Evolutionary conservation across 805 yeast species (phyloP).

Genomic region (Debaryomyces hansenii): DNA sequence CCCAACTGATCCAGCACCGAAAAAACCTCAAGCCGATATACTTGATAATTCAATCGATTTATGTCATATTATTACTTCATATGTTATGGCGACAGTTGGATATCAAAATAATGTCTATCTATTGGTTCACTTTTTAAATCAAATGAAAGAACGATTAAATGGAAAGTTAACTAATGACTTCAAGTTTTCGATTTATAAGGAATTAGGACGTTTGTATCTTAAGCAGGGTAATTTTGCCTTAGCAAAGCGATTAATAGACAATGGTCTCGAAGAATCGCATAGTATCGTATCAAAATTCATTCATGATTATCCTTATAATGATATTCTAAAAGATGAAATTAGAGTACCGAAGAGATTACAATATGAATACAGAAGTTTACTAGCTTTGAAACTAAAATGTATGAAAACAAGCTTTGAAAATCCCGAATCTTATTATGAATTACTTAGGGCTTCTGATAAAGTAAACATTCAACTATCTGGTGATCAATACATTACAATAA

Average conservation of each 20-base stretch:
- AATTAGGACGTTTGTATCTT: constrained; percentile 30
- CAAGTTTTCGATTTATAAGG: constrained; percentile 22
- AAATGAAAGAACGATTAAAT: constrained; percentile 21
- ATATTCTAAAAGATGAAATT: background rate
- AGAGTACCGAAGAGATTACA: constrained; percentile 20
- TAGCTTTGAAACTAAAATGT: constrained; percentile 16
- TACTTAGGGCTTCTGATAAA: constrained; percentile 7
- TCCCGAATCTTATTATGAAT: constrained; percentile 9
- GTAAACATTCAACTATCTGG: constrained; percentile 17
- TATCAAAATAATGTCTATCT: constrained; percentile 19
- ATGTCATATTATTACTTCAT: constrained; percentile 25
- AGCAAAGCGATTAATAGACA: constrained; percentile 22
- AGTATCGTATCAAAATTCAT: constrained; percentile 12
- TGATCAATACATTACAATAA: constrained; percentile 15
- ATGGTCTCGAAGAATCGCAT: constrained; percentile 25
- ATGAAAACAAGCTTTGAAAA: constrained; percentile 3
- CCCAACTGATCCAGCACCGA: constrained; percentile 1
- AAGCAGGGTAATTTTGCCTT: constrained; percentile 19
- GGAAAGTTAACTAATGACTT: constrained; percentile 20
- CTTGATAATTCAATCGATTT: constrained; percentile 18
- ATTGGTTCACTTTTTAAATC: constrained; percentile 28
- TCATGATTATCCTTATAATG: constrained; percentile 19
- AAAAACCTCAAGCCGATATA: constrained; percentile 8
- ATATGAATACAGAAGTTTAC: constrained; percentile 14
- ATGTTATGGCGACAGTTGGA: constrained; percentile 17